Evolutionary conservation across 1,284 basidiomycete genomes (phyloP), one percentile per base, ranked within the genome.

Genomic region (Cryptococcus sp.): DNA sequence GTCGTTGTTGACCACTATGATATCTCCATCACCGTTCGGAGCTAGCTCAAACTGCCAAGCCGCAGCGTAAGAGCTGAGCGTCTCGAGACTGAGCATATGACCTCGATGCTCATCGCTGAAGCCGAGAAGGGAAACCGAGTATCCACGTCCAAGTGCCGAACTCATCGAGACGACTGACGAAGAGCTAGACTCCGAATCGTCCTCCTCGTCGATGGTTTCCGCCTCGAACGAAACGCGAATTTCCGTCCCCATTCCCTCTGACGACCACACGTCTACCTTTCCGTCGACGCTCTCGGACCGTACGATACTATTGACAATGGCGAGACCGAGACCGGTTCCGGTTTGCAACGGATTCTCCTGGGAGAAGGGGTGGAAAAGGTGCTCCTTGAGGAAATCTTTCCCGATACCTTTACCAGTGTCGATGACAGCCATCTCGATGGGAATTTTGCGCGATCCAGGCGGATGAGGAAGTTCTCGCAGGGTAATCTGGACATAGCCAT

Each of bases 331-430:
- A 16, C 93, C 93, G 1, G 93, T 97, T 1, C 93, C 93, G 2
- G 90, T 85, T 63, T 94, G 90, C 9, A 75, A 54, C 0, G 72
- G 72, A 48, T 75, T 72, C 53, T 78, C 77, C 50, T 97, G 93
- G 0, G 92, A 91, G 74, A 97, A 97, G 0, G 93, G 93, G 62
- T 95, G 92, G 75, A 97, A 97, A 2, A 97, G 78, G 73, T 95
- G 90, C 59, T 95, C 91, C 82, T 88, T 87, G 50, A 91, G 72
- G 70, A 93, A 93, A 52, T 84, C 83, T 60, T 86, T 85, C 65
- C 86, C 87, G 50, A 92, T 92, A 18, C 89, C 89, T 77, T 93
- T 93, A 43, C 92, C 93, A 3, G 90, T 91, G 66, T 97, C 92
- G 44, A 83, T 79, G 3, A 97, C 91, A 23, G 82, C 79, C 40